A percentile compares a stretch with the other conserved stretches of the same genome.
Evolutionary conservation across 768 basidiomycete genomes (phyloP).

Genomic region (Russula dissimulans): DNA sequence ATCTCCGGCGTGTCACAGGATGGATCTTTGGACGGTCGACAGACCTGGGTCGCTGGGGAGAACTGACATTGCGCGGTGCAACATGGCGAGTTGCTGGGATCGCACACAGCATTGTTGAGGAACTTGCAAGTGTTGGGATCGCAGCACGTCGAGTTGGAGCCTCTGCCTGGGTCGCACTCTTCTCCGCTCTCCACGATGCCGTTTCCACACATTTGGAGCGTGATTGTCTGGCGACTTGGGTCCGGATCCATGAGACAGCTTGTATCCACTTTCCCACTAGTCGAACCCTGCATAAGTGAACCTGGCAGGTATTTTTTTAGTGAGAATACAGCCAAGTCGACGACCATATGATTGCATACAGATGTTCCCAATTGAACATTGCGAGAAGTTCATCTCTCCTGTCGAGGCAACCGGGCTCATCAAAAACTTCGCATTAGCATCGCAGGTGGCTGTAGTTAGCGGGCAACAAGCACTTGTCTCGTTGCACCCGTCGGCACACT

Average conservation of each 20-base stretch:
- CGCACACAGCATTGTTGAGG: conserved; percentile 60
- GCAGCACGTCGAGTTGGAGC: conserved; percentile 58
- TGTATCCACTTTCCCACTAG: conserved; percentile 40
- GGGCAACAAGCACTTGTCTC: conserved; percentile 53
- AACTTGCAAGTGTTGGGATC: conserved; percentile 70
- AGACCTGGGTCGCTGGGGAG: conserved; percentile 58
- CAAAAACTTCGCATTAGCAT: conserved; percentile 60
- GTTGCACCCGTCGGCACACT: conserved; percentile 63
- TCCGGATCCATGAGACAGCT: conserved; percentile 50
- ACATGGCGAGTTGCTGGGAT: conserved; percentile 66
- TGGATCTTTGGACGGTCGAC: conserved; percentile 56
- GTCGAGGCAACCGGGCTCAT: conserved; percentile 73
- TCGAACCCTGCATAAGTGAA: conserved; percentile 49
- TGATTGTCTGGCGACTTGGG: conserved; percentile 42
- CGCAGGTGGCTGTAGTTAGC: conserved; percentile 45
- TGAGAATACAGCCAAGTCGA: background rate
- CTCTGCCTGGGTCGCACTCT: conserved; percentile 76
- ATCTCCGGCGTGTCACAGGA: conserved; percentile 63
- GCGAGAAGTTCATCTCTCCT: conserved; percentile 63
- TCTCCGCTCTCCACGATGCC: conserved; percentile 78
- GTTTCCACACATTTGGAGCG: conserved; percentile 72
- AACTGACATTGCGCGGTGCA: conserved; percentile 65
- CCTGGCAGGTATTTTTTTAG: conserved; percentile 30
- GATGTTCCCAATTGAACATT: conserved; percentile 76
- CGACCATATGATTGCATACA: conserved; percentile 38